Evolutionary conservation across 352 stramenopile species (phyloP), one percentile per base, ranked within the genome.

Genomic region (Globisporangium rhizosaccharum): DNA sequence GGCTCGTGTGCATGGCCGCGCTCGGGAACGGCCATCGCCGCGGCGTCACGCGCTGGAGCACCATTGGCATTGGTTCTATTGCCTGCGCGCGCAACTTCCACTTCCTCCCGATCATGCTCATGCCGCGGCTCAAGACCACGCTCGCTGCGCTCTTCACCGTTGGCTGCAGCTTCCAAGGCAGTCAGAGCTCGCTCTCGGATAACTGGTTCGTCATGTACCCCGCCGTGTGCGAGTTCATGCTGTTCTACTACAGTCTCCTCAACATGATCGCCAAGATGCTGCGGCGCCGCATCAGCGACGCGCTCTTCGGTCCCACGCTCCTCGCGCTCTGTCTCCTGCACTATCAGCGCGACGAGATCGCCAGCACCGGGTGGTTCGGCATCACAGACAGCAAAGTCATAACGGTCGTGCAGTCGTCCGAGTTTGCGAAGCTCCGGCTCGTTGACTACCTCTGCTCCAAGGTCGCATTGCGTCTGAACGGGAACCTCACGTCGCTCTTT

Each of bases 201-300:
- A 57, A 66, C 25, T 70, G 66, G 66, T 72, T 67, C 28, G 54
- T 70, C 15, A 63, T 72, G 33, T 72, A 72, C 42, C 57, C 66
- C 49, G 53, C 62, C 4, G 63, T 66, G 9, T 50, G 37, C 12
- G 66, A 67, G 47, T 53, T 72, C 45, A 56, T 64, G 48, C 28
- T 72, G 3, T 61, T 70, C 28, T 56, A 49, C 37, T 72, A 70
- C 66, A 67, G 66, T 39, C 20, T 72, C 23, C 30, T 72, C 14
- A 70, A 72, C 55, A 53, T 62, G 20, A n/a, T 56, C 23, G 58
- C 52, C n/a, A 63, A 63, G 17, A 39, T 64, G 23, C 47, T 64
- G n/a, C 59, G 46, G 1, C 61, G 62, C 7, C 66, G 66, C 15
- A 28, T 57, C n/a, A 67, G 56, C 18, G 66, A 72, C 46, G 15